Percentiles rank a stretch among this genome's conserved stretches.
These are phyloP conservation scores for Phialophora macrospora DNA, from an alignment of 2,329 filamentous ascomycete genomes.

Conservation along the genomic window DNA sequence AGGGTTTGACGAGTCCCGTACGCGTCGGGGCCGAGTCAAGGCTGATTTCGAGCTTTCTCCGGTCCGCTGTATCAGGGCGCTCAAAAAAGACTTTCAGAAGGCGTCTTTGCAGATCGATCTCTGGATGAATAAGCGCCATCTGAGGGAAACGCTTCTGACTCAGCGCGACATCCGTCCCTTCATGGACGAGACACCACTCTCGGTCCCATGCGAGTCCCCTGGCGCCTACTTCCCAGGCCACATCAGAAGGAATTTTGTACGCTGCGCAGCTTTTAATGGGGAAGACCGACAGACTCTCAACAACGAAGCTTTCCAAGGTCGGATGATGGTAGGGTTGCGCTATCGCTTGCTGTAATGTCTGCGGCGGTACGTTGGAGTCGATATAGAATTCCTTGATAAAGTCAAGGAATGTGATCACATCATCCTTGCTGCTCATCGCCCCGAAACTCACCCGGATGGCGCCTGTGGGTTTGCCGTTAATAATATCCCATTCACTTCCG, in stretches of 20 bases:
- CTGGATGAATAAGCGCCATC: constrained; percentile 83
- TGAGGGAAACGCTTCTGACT: constrained; percentile 86
- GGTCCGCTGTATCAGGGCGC: constrained; percentile 44
- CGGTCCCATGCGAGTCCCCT: constrained; percentile 93
- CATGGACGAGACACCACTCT: constrained; percentile 93
- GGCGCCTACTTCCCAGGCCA: constrained; percentile 73
- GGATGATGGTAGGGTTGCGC: neutral
- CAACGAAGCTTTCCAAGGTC: constrained; percentile 47
- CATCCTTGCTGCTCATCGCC: constrained; percentile 80
- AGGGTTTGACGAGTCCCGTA: constrained; percentile 45
- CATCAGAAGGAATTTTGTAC: constrained; percentile 68
- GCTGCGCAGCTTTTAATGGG: constrained; percentile 94
- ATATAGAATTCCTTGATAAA: constrained; percentile 75
- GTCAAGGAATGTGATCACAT: constrained; percentile 72
- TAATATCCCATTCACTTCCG: constrained; percentile 79
- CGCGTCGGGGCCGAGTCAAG: constrained; percentile 57
- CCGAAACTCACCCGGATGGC: constrained; percentile 84
- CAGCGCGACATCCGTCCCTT: constrained; percentile 79
- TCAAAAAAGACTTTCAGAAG: constrained; percentile 63
- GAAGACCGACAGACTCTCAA: constrained; percentile 75
- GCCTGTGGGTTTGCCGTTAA: constrained; percentile 84
- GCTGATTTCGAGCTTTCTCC: constrained; percentile 53
- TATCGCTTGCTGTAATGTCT: constrained; percentile 10
- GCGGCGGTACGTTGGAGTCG: constrained; percentile 36
- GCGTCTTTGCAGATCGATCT: constrained; percentile 71